Conservation (phyloP, 805 yeast species). For the Starmerella floris region DNA sequence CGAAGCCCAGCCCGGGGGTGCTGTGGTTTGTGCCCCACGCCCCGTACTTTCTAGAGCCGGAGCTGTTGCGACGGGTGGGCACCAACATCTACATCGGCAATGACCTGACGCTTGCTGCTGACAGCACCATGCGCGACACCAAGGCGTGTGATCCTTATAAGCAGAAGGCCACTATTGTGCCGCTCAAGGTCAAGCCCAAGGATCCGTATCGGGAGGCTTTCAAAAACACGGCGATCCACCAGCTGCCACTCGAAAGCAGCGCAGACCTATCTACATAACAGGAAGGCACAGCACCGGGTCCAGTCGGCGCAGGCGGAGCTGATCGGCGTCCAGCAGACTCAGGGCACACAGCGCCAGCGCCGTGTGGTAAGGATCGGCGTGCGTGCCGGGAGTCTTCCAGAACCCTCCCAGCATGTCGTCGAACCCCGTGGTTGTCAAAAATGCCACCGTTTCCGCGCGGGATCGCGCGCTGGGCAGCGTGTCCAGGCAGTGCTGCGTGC, state of each 20-base stretch:
- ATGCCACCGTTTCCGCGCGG: conserved; percentile 29
- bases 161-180: neutral
- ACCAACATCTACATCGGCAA: conserved; percentile 12
- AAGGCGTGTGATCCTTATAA: neutral
- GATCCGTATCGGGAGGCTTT: conserved; percentile 11
- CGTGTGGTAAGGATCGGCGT: conserved; percentile 53
- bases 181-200: conserved; percentile 13
- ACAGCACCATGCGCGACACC: conserved; percentile 6
- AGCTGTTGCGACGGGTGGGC: conserved; percentile 4
- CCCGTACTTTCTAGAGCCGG: conserved; percentile 15
- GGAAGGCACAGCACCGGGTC: conserved; percentile 25
- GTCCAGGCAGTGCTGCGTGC: conserved; percentile 38
- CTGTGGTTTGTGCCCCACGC: conserved; percentile 16
- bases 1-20: neutral
- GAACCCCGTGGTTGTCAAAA: conserved; percentile 45
- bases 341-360: conserved; percentile 42
- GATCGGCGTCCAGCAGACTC: conserved; percentile 23
- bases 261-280: neutral
- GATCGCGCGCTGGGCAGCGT: neutral
- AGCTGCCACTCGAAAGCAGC: neutral
- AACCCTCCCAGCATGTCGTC: conserved; percentile 62
- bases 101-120: conserved; percentile 3
- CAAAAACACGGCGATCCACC: conserved; percentile 15
- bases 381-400: conserved; percentile 41
- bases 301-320: conserved; percentile 17